phyloP scores from a whole-genome alignment of 169 alveolate species.

The Eimeria nieschulzi region DNA sequence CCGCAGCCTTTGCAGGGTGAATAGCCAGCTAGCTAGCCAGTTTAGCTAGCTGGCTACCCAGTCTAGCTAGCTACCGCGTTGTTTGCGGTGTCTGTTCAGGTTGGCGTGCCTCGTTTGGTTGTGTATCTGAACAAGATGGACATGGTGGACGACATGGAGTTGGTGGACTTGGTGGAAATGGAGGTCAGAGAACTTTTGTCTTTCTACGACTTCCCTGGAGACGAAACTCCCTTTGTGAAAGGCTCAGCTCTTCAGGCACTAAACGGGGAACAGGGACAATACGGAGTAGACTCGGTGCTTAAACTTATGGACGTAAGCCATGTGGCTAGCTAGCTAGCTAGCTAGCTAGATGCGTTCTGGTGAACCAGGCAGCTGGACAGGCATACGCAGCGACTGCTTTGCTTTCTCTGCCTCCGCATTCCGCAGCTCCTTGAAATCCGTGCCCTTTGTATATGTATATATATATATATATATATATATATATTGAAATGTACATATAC shows the following conservation, averaged over 20 bases:
- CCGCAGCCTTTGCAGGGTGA: too few species aligned
- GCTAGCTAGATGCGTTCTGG: too few species aligned
- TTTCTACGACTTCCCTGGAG: conserved; percentile 75
- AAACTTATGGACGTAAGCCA: conserved; percentile 83
- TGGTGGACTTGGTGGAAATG: conserved; percentile 95
- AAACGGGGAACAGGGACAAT: conserved; percentile 81
- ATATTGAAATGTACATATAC: too few species aligned
- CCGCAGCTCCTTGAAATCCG: neutral
- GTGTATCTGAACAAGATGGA: conserved; percentile 94
- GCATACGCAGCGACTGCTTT: too few species aligned
- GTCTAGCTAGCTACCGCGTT: neutral
- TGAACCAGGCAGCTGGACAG: too few species aligned
- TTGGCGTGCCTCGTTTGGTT: conserved; percentile 84
- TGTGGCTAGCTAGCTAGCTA: too few species aligned
- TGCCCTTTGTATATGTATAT: neutral
- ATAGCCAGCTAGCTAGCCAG: neutral
- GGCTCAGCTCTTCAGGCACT: conserved; percentile 95
- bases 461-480: neutral
- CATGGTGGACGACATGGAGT: conserved; percentile 92
- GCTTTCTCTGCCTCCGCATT: too few species aligned
- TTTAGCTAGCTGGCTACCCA: neutral
- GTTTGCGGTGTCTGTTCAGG: conserved; percentile 2
- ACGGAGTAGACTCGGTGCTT: conserved; percentile 83
- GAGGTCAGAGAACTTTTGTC: conserved; percentile 84
- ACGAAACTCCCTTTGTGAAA: conserved; percentile 89